These are phyloP conservation scores for Bombardia bombarda DNA, from an alignment of 495 filamentous ascomycete species.

Conservation along the genomic window DNA sequence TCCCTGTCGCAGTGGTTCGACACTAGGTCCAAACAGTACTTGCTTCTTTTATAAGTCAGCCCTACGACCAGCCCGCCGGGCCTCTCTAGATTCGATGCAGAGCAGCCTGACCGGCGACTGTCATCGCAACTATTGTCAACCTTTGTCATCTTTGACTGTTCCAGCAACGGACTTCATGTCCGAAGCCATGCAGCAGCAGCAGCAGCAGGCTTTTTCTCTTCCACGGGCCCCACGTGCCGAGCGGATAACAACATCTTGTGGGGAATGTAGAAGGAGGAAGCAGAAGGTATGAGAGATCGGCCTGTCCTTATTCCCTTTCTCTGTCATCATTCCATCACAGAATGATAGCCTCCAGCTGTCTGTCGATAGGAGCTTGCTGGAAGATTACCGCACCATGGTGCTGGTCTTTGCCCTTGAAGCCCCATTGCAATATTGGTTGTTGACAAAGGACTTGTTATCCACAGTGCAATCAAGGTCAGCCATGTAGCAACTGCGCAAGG, in stretches of 20 bases:
- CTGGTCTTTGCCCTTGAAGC: no score
- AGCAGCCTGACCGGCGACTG: no score
- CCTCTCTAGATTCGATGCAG: no score
- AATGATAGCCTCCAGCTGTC: no score
- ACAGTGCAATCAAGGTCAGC: conserved; percentile 32
- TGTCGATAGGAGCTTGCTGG: no score
- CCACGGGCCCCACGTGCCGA: conserved; percentile 23
- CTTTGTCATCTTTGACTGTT: no score
- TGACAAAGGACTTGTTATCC: no score
- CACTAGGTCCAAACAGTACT: conserved; percentile 3
- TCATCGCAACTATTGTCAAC: no score
- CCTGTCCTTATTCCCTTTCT: background rate
- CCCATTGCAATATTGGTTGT: no score
- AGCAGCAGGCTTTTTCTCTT: conserved; percentile 1
- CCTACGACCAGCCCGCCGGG: conserved; percentile 17
- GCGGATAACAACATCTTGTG: conserved; percentile 30
- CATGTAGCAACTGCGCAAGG: conserved; percentile 32
- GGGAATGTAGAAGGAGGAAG: conserved; percentile 31
- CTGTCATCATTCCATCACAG: background rate
- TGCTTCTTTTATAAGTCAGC: conserved; percentile 25
- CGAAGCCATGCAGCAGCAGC: conserved; percentile 21
- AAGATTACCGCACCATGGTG: no score
- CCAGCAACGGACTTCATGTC: no score
- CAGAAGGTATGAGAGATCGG: conserved; percentile 25
- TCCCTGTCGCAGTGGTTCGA: conserved; percentile 5